These are phyloP conservation scores for Trichoderma sp. DNA, from an alignment of 2,329 filamentous ascomycete species.

Conservation along the genomic window DNA sequence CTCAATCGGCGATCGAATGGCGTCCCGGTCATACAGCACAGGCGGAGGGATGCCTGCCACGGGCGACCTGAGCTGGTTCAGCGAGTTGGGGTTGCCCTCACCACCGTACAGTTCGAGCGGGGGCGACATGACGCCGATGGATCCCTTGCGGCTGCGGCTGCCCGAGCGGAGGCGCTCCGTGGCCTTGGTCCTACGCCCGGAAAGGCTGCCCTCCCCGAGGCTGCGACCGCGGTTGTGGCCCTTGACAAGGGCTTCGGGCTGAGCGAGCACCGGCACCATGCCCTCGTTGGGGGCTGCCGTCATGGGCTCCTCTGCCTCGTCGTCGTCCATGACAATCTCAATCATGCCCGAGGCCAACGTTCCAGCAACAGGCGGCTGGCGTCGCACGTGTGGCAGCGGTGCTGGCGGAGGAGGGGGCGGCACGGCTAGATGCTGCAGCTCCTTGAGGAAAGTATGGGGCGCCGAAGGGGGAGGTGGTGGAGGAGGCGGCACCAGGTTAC, in stretches of 20 bases:
- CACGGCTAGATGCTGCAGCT: slow-evolving; percentile 63
- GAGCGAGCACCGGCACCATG: slow-evolving; percentile 49
- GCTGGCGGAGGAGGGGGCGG: slow-evolving; percentile 65
- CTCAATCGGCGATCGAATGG: slow-evolving; percentile 41
- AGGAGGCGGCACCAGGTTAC: slow-evolving; percentile 53
- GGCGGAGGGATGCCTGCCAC: slow-evolving; percentile 38
- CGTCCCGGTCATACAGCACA: slow-evolving; percentile 44
- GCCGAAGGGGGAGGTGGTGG: slow-evolving; percentile 54
- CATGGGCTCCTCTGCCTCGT: slow-evolving; percentile 44
- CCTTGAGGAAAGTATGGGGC: slow-evolving; percentile 59
- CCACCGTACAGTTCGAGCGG: slow-evolving; percentile 46
- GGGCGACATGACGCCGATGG: slow-evolving; percentile 34
- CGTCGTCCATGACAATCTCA: slow-evolving; percentile 68
- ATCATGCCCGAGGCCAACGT: slow-evolving; percentile 59
- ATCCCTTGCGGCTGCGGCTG: slow-evolving; percentile 55
- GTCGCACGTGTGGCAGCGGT: slow-evolving; percentile 53
- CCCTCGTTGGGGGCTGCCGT: slow-evolving; percentile 46
- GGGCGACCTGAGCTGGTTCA: slow-evolving; percentile 38
- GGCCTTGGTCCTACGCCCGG: slow-evolving; percentile 58
- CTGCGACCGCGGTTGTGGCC: slow-evolving; percentile 62
- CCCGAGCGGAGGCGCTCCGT: slow-evolving; percentile 63
- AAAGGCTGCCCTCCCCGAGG: slow-evolving; percentile 54
- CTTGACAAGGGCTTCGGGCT: slow-evolving; percentile 49
- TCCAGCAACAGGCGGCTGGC: slow-evolving; percentile 46
- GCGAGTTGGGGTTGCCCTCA: slow-evolving; percentile 41